phyloP scores from a whole-genome alignment of 2,329 filamentous ascomycete genomes.

The Xylaria multiplex region DNA sequence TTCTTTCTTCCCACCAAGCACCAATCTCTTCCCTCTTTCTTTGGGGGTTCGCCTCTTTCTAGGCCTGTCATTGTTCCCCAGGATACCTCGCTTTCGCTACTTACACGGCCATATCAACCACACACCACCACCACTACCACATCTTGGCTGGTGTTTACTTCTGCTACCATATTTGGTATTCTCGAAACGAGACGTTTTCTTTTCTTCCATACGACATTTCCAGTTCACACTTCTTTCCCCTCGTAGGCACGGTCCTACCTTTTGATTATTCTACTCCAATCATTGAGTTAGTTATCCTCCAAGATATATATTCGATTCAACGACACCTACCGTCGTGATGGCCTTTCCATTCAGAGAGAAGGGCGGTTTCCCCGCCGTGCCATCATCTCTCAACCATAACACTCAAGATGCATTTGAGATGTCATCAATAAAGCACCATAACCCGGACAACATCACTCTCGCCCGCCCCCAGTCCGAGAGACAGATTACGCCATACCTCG shows the following conservation, averaged over 20 bases:
- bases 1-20: constrained; percentile 36
- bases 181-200: neutral
- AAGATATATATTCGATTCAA: constrained; percentile 20
- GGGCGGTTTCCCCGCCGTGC: constrained; percentile 34
- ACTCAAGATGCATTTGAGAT: constrained; percentile 47
- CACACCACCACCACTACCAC: neutral
- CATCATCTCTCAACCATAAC: constrained; percentile 46
- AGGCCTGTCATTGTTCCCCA: constrained; percentile 27
- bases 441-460: constrained; percentile 9
- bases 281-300: constrained; percentile 1
- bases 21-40: constrained; percentile 30
- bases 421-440: constrained; percentile 31
- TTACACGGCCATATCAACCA: constrained; percentile 20
- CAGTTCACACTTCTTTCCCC: neutral
- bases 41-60: constrained; percentile 24
- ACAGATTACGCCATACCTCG: constrained; percentile 87
- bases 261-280: constrained; percentile 5
- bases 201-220: neutral
- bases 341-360: constrained; percentile 38
- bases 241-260: constrained; percentile 18
- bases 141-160: constrained; percentile 17
- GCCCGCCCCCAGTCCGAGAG: constrained; percentile 52
- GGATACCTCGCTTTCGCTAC: constrained; percentile 16
- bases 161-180: neutral
- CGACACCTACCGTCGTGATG: constrained; percentile 36